These are phyloP conservation scores for Penicillium antarcticum DNA, from an alignment of 495 filamentous ascomycete genomes.

Conservation along the genomic window DNA sequence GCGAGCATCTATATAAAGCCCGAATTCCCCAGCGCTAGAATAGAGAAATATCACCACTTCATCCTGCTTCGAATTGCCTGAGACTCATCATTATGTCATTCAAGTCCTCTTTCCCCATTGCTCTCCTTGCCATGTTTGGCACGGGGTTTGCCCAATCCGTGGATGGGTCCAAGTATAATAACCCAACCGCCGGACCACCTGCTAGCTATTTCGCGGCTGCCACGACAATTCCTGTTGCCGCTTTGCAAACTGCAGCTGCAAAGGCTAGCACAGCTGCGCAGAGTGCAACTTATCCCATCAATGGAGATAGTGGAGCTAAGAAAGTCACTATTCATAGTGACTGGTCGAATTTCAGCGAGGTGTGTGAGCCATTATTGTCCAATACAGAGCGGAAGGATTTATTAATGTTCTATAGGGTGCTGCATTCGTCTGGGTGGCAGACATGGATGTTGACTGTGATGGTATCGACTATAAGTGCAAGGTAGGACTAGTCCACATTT, in stretches of 20 bases:
- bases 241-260: constrained; percentile 24
- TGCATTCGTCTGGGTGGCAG: constrained; percentile 32
- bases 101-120: neutral
- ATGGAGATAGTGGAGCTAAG: constrained; percentile 6
- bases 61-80: neutral
- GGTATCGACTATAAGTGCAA: constrained; percentile 32
- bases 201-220: constrained; percentile 28
- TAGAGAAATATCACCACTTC: neutral
- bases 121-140: constrained; percentile 8
- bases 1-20: neutral
- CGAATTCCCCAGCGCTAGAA: neutral
- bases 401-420: constrained; percentile 20
- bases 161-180: constrained; percentile 23
- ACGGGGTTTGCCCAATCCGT: constrained; percentile 17
- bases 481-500: constrained; percentile 3
- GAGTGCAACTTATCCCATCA: constrained; percentile 25
- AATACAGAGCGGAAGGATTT: neutral
- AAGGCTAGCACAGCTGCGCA: constrained; percentile 21
- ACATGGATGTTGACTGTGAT: constrained; percentile 43
- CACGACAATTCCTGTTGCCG: constrained; percentile 20
- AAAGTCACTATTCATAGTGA: constrained; percentile 32
- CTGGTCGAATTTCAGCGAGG: constrained; percentile 26
- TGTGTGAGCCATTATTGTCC: neutral
- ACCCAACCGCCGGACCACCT: constrained; percentile 24
- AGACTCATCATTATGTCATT: constrained; percentile 1